phyloP scores from a whole-genome alignment of 176 grass and related monocot genomes.

The Aegilops bicornis region DNA sequence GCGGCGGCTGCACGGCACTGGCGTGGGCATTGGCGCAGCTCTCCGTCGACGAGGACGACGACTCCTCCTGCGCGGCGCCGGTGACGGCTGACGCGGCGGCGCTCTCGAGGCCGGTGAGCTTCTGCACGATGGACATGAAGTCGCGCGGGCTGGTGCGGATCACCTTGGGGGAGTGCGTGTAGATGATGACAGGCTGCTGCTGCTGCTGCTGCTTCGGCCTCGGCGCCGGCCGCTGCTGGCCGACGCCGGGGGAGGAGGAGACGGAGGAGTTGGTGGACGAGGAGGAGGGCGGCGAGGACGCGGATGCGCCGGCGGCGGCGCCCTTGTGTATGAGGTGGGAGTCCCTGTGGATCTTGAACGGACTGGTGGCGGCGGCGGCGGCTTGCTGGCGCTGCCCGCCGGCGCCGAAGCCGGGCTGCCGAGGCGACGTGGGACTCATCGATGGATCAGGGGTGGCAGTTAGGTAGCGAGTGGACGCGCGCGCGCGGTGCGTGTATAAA shows the following conservation, averaged over 20 bases:
- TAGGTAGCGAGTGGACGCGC: constrained; percentile 16
- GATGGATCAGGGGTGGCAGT: constrained; percentile 17
- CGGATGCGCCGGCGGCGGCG: constrained; percentile 3
- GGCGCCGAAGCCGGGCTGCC: constrained; percentile 22
- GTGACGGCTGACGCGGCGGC: background rate
- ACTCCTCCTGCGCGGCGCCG: constrained; percentile 34
- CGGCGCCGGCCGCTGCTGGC: background rate
- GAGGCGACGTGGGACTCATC: constrained; percentile 49
- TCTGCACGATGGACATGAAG: constrained; percentile 82
- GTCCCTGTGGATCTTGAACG: constrained; percentile 47
- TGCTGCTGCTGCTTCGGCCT: background rate
- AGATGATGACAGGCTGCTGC: constrained; percentile 54
- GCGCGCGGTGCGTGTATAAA: constrained; percentile 26
- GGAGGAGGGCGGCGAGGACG: constrained; percentile 21
- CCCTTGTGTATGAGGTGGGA: constrained; percentile 50
- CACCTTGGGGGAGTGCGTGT: constrained; percentile 71
- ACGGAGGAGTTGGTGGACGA: constrained; percentile 34
- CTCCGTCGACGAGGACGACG: constrained; percentile 46
- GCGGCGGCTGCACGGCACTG: background rate
- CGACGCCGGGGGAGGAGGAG: constrained; percentile 29
- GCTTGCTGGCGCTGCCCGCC: constrained; percentile 4
- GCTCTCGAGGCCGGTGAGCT: constrained; percentile 55
- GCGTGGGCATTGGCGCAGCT: constrained; percentile 35
- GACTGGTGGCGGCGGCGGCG: background rate
- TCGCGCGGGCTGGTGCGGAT: constrained; percentile 56